Evolutionary conservation across 495 filamentous ascomycete genomes (phyloP).

Genomic region (Xylaria acuta): DNA sequence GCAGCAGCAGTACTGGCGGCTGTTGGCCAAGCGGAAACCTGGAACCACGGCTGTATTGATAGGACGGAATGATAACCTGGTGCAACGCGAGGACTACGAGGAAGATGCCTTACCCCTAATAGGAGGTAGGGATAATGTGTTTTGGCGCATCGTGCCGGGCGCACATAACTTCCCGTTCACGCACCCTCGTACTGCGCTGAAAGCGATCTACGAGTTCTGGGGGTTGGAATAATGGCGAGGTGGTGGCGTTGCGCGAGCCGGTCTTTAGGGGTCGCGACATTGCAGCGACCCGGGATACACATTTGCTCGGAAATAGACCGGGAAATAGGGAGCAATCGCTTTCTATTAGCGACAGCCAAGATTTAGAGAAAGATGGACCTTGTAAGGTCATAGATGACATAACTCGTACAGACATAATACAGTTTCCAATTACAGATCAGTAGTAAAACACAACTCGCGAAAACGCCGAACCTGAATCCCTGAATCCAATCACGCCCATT

Average conservation of each 20-base stretch:
- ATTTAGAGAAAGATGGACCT: neutral
- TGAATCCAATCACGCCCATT: neutral
- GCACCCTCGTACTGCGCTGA: slow-evolving; percentile 43
- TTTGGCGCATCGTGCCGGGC: slow-evolving; percentile 51
- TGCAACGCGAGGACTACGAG: slow-evolving; percentile 48
- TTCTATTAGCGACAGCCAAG: neutral
- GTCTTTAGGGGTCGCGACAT: neutral
- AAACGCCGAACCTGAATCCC: slow-evolving; percentile 3
- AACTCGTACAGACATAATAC: slow-evolving; percentile 15
- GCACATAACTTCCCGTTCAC: slow-evolving; percentile 62
- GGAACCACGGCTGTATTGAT: slow-evolving; percentile 58
- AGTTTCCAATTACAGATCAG: slow-evolving; percentile 1
- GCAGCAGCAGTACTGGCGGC: slow-evolving; percentile 57
- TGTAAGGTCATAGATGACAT: neutral
- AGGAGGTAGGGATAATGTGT: slow-evolving; percentile 46
- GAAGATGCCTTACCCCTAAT: slow-evolving; percentile 47
- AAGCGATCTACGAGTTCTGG: slow-evolving; percentile 51
- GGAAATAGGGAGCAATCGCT: neutral
- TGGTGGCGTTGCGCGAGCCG: neutral
- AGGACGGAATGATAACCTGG: slow-evolving; percentile 55
- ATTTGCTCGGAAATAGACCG: neutral
- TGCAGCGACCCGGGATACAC: neutral
- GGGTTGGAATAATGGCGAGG: slow-evolving; percentile 26
- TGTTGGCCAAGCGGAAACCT: slow-evolving; percentile 44
- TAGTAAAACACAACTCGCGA: neutral